Base-by-base conservation (phyloP, 179 eudicot species). In the Vitellaria paradoxa region DNA sequence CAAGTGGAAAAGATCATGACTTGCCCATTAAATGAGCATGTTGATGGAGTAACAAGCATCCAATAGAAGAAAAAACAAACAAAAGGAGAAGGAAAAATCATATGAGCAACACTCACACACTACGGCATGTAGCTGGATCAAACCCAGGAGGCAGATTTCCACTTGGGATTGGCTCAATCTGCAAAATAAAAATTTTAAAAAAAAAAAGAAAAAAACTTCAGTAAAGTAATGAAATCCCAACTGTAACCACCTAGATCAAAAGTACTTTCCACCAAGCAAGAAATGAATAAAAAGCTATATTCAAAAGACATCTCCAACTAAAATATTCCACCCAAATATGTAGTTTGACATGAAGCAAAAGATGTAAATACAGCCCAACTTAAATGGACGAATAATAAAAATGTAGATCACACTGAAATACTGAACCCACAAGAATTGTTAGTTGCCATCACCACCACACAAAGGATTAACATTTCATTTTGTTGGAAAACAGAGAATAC, bases 111-210 rank as follows among this genome's bases (percentile, higher is more conserved):
- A 93, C 99, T 96, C 91, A 96, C 99, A 96, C 98, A 88, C 97
- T 92, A 87, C 97, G 98, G 88, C 98, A 96, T 74, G 93, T 85
- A 89, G 88, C 86, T 80, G 97, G 94, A 85, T 96, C 99, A 86
- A 94, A 94, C 47, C 98, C 94, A 81, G 98, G 99, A 88, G 98
- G 98, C 86, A 96, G 91, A 91, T 96, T 96, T 81, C 98, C 98
- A 87, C 97, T 94, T 79, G 97, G 94, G 76, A 94, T 88, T 70
- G 99, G 99, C 89, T 96, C 99, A 75, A 93, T 92, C 99, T 96
- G 98, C 91, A 90, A 93, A 79, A 64, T 14, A 62, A 82, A 76
- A 78, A 81, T 57, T 62, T 49, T n/a, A 80, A 78, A 55, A 86
- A 61, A 66, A 5, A 42, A 42, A 40, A 55, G 68, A 67, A 76